Evolutionary conservation across 768 basidiomycete species (phyloP).

Genomic region (Auricularia heimuer): DNA sequence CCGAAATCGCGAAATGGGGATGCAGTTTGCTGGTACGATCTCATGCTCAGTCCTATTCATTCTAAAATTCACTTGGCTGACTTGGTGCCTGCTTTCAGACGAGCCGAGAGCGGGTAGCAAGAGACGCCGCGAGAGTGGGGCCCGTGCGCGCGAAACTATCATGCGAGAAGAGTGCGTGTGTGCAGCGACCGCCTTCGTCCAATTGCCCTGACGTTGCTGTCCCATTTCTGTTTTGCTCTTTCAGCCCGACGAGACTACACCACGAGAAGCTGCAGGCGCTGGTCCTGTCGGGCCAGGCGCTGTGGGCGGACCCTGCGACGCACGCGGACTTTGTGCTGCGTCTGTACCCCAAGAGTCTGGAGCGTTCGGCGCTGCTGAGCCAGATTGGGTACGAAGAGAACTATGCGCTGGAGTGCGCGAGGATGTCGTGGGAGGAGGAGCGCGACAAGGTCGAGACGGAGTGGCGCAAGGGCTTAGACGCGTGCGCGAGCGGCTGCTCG

Average conservation of each 20-base stretch:
- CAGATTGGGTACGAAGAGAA: slow-evolving; percentile 60
- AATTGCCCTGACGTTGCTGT: no score
- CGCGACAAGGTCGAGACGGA: slow-evolving; percentile 73
- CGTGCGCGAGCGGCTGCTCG: slow-evolving; percentile 66
- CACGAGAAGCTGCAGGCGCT: not conserved
- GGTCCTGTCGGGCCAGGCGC: not conserved
- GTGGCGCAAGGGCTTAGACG: slow-evolving; percentile 66
- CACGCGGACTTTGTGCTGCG: slow-evolving; percentile 58
- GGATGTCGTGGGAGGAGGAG: slow-evolving; percentile 70
- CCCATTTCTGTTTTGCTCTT: not conserved
- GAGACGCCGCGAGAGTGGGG: no score
- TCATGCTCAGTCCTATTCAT: not conserved
- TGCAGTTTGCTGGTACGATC: not conserved
- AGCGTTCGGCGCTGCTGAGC: slow-evolving; percentile 64
- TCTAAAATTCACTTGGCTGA: no score
- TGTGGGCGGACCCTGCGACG: slow-evolving; percentile 38
- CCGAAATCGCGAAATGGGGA: not conserved
- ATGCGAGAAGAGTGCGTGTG: no score
- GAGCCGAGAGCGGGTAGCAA: no score
- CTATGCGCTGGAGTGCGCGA: slow-evolving; percentile 53
- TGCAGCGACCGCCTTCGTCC: no score
- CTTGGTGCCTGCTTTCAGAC: no score
- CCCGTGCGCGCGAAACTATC: no score
- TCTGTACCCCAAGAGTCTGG: slow-evolving; percentile 61
- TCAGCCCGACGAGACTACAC: not conserved